phyloP scores from a whole-genome alignment of 176 grass and related monocot genomes.

The Triticum monococcum region DNA sequence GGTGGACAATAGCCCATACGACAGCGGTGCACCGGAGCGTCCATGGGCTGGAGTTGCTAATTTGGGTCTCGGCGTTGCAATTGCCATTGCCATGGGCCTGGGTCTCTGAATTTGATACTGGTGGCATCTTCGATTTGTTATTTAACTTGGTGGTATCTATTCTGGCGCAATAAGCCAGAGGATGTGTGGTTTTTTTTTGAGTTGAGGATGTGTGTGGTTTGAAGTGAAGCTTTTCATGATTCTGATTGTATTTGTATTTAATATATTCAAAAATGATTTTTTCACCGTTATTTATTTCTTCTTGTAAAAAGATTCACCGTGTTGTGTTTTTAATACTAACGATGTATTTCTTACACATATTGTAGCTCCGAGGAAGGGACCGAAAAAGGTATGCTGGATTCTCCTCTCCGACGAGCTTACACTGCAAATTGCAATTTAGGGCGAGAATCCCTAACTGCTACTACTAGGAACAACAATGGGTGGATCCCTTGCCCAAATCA shows the following conservation, averaged over 20 bases:
- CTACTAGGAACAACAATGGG: no score
- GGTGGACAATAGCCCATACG: constrained; percentile 91
- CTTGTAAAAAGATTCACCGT: not conserved
- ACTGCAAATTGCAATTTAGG: no score
- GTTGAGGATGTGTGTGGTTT: not conserved
- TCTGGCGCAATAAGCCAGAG: not conserved
- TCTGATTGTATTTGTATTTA: not conserved
- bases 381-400: no score
- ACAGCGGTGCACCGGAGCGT: constrained; percentile 44
- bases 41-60: constrained; percentile 3
- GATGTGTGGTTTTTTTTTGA: not conserved
- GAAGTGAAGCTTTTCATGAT: not conserved
- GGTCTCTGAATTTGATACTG: constrained; percentile 5
- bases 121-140: not conserved
- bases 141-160: not conserved
- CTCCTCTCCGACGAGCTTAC: no score
- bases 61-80: not conserved
- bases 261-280: not conserved
- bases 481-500: no score
- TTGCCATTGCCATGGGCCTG: constrained; percentile 24
- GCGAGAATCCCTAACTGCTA: no score
- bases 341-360: no score
- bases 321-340: no score
- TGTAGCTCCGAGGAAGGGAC: no score
- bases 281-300: not conserved